A percentile compares a stretch with the other conserved stretches of the same genome.
Conservation (phyloP, 139 green algal species). For the Coccomyxa sp. region DNA sequence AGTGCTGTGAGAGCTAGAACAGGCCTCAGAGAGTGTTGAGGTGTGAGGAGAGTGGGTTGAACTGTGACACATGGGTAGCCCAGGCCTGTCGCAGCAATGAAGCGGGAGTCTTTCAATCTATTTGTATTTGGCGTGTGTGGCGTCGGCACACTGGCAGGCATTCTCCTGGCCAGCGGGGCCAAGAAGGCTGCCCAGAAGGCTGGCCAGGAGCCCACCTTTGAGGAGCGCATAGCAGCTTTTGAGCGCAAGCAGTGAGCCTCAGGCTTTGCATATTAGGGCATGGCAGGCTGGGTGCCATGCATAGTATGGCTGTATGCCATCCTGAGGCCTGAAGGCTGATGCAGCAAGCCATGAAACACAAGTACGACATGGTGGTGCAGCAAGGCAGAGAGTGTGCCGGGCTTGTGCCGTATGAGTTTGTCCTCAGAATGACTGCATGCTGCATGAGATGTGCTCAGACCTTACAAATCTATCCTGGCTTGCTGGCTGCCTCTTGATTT, state of each 20-base stretch:
- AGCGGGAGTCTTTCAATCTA: not conserved
- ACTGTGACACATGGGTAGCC: not conserved
- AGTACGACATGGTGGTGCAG: too few species aligned
- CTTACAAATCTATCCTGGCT: too few species aligned
- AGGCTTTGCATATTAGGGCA: not conserved
- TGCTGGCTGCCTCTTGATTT: too few species aligned
- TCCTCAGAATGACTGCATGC: too few species aligned
- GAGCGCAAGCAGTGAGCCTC: conserved; percentile 1
- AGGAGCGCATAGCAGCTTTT: not conserved
- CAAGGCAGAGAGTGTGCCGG: too few species aligned
- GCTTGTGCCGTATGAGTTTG: too few species aligned
- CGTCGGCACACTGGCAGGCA: not conserved
- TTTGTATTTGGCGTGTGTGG: not conserved
- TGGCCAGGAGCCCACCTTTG: not conserved
- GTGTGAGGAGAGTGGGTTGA: not conserved
- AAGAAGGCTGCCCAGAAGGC: not conserved
- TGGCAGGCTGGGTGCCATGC: not conserved
- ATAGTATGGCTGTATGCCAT: too few species aligned
- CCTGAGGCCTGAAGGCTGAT: too few species aligned
- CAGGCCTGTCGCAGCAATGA: not conserved
- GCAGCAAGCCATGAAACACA: too few species aligned
- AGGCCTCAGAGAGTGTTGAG: not conserved
- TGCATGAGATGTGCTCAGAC: too few species aligned
- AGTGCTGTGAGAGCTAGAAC: not conserved
- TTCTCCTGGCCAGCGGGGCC: not conserved